Evolutionary conservation across 331 rosid species (phyloP).

Genomic region (Malus hybrid): DNA sequence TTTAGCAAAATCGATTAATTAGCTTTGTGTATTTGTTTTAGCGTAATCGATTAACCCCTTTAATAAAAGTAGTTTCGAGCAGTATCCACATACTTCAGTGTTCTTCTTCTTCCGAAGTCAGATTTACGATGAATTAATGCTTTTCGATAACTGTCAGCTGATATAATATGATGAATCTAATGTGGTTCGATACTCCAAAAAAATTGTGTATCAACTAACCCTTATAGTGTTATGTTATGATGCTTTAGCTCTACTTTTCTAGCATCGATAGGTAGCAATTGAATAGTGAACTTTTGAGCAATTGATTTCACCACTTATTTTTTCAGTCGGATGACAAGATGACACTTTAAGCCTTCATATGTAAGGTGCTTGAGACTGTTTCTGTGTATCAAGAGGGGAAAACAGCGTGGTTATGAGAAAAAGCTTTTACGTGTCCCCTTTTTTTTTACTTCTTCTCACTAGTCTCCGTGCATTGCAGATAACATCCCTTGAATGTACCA

Average conservation of each 20-base stretch:
- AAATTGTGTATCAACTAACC: background rate
- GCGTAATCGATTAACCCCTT: background rate
- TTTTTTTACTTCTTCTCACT: conserved; percentile 25
- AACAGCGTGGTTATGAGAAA: background rate
- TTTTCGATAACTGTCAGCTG: background rate
- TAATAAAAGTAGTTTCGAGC: background rate
- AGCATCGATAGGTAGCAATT: background rate
- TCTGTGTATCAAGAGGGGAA: background rate
- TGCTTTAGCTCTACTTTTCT: background rate
- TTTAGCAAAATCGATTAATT: background rate
- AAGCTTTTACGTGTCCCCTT: background rate
- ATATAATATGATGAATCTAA: background rate
- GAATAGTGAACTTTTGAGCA: background rate
- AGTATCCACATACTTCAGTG: background rate
- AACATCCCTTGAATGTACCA: conserved; percentile 46
- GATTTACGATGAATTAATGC: background rate
- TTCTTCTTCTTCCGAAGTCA: background rate
- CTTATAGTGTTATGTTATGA: background rate
- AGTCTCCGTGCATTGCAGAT: conserved; percentile 41
- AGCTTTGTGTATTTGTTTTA: too few species aligned
- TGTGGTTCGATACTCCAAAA: background rate
- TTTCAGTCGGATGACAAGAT: background rate
- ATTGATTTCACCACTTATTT: background rate
- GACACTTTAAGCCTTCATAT: background rate
- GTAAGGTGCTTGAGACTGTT: background rate